Percentiles rank a stretch among this genome's conserved stretches.
phyloP scores from a whole-genome alignment of 768 basidiomycete genomes.

The Lactifluus subvellereus region DNA sequence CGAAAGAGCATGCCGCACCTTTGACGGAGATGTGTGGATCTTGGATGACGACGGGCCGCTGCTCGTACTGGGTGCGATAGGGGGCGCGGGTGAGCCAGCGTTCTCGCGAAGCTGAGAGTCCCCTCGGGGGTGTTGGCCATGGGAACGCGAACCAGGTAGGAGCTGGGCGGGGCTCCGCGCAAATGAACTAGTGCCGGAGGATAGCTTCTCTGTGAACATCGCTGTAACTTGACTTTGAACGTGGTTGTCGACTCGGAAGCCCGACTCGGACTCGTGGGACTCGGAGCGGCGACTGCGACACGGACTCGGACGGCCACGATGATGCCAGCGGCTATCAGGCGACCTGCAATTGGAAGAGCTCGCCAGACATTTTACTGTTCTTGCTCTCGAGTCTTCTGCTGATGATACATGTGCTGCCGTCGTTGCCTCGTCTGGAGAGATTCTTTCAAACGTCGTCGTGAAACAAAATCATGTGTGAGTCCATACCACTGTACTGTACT shows the following conservation, averaged over 20 bases:
- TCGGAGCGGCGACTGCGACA: too few species aligned
- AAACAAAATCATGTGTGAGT: constrained; percentile 67
- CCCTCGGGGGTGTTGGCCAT: constrained; percentile 26
- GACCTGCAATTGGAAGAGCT: too few species aligned
- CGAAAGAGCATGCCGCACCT: neutral
- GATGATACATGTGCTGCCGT: constrained; percentile 93
- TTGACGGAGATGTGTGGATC: constrained; percentile 26
- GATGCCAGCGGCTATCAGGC: neutral
- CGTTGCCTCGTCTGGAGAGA: constrained; percentile 58
- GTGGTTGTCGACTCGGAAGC: neutral
- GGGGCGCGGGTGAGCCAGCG: constrained; percentile 26
- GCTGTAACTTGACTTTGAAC: constrained; percentile 12
- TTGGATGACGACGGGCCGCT: constrained; percentile 30
- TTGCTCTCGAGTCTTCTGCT: constrained; percentile 81
- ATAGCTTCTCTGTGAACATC: constrained; percentile 28
- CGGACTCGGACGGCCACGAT: too few species aligned
- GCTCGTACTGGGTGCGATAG: constrained; percentile 25
- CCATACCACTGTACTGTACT: neutral
- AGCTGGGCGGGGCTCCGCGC: constrained; percentile 23
- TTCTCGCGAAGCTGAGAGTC: constrained; percentile 23
- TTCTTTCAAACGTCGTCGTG: constrained; percentile 82
- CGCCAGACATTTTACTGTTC: constrained; percentile 46
- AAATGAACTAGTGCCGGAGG: constrained; percentile 2
- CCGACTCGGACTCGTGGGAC: too few species aligned
- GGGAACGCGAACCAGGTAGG: constrained; percentile 23